A percentile compares a stretch with the other conserved stretches of the same genome.
These are phyloP conservation scores for Komagataella ulmi DNA, from an alignment of 805 yeast species.

Conservation along the genomic window DNA sequence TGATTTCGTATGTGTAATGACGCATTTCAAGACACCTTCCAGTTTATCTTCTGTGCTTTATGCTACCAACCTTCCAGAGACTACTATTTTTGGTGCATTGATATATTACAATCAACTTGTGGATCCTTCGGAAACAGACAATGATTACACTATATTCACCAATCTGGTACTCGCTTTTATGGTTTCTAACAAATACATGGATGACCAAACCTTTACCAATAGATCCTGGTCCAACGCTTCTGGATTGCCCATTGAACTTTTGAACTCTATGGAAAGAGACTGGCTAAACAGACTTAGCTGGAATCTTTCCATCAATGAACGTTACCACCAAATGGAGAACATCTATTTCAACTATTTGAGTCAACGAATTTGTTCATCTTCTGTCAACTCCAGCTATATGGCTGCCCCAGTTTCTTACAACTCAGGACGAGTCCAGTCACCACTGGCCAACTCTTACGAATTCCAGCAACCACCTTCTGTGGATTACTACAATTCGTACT, in stretches of 20 bases:
- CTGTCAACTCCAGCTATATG: not conserved
- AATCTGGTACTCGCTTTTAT: slow-evolving; percentile 57
- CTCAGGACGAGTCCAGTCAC: not conserved
- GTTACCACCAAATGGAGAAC: not conserved
- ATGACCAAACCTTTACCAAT: slow-evolving; percentile 92
- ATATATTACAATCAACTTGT: slow-evolving; percentile 53
- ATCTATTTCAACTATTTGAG: not conserved
- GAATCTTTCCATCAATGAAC: slow-evolving; percentile 11
- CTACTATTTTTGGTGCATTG: slow-evolving; percentile 68
- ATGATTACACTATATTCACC: slow-evolving; percentile 31
- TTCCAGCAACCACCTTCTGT: not conserved
- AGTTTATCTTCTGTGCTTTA: slow-evolving; percentile 51
- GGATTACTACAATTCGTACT: not conserved
- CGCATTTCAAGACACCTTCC: slow-evolving; percentile 32
- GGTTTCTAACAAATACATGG: slow-evolving; percentile 87
- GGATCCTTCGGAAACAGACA: slow-evolving; percentile 17
- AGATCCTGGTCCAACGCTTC: slow-evolving; percentile 96
- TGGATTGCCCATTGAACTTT: slow-evolving; percentile 45
- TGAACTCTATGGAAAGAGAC: slow-evolving; percentile 55
- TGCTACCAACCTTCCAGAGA: slow-evolving; percentile 80
- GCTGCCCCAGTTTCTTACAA: not conserved
- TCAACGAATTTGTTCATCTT: not conserved
- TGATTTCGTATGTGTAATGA: slow-evolving; percentile 58
- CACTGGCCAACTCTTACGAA: not conserved
- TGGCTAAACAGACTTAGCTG: slow-evolving; percentile 23